Percentiles rank a stretch among this genome's conserved stretches.
phyloP scores from a whole-genome alignment of 768 basidiomycete genomes.

The Lactifluus volemus region DNA sequence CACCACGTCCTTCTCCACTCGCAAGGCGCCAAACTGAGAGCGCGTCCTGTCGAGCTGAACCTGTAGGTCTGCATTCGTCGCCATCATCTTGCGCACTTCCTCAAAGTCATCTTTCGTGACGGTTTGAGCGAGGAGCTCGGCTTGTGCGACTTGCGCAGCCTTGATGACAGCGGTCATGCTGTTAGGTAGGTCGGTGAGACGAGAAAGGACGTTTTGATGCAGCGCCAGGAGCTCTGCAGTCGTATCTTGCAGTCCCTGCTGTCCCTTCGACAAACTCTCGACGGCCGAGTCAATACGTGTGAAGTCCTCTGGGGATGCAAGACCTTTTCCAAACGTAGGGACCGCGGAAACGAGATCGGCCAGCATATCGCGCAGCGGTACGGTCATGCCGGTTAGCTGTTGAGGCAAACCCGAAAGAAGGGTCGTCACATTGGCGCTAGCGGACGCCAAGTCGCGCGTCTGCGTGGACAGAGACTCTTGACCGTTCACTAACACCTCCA shows the following conservation, averaged over 20 bases:
- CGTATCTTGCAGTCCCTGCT: conserved; percentile 40
- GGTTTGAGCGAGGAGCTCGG: conserved; percentile 54
- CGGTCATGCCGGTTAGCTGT: conserved; percentile 37
- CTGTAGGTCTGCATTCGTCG: conserved; percentile 57
- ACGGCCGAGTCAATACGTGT: conserved; percentile 39
- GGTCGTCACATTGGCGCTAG: conserved; percentile 33
- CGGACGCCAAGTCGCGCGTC: conserved; percentile 32
- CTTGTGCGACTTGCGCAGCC: conserved; percentile 50
- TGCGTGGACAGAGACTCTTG: conserved; percentile 34
- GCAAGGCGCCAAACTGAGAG: conserved; percentile 64
- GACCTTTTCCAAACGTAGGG: conserved; percentile 19
- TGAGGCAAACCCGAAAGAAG: conserved; percentile 41
- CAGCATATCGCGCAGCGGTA: conserved; percentile 32
- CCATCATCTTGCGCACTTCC: conserved; percentile 49
- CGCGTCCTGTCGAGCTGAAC: conserved; percentile 69
- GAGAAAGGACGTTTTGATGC: conserved; percentile 45
- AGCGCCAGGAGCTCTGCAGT: conserved; percentile 41
- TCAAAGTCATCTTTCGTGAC: conserved; percentile 55
- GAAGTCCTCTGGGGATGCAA: conserved; percentile 23
- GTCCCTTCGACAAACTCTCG: conserved; percentile 42
- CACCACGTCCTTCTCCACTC: conserved; percentile 74
- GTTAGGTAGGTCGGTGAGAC: conserved; percentile 52
- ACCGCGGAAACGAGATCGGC: conserved; percentile 19
- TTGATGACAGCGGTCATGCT: conserved; percentile 43
- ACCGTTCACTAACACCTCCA: conserved; percentile 34